A percentile compares a stretch with the other conserved stretches of the same genome.
These are phyloP conservation scores for Parmales sp. DNA, from an alignment of 108 stramenopile genomes.

Conservation along the genomic window DNA sequence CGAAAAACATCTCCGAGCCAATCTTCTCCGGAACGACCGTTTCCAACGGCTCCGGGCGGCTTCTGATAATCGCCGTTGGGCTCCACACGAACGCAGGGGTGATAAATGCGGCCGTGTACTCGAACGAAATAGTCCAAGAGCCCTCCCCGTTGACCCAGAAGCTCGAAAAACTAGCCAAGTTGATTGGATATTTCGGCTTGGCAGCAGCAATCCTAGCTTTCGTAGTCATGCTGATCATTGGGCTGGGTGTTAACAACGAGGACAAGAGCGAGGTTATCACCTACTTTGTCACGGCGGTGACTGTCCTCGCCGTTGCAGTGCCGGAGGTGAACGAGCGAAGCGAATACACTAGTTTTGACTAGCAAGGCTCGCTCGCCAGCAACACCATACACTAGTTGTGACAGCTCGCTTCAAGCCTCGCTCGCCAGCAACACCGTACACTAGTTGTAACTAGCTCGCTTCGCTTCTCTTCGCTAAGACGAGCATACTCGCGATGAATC, in stretches of 20 bases:
- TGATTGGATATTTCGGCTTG: constrained; percentile 71
- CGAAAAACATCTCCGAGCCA: constrained; percentile 16
- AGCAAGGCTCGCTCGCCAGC: too few relatives aligned
- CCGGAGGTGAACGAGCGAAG: too few relatives aligned
- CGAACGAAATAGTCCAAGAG: constrained; percentile 23
- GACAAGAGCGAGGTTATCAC: constrained; percentile 39
- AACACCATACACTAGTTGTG: too few relatives aligned
- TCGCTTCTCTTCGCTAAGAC: too few relatives aligned
- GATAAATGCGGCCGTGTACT: neutral
- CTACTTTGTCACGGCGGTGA: constrained; percentile 62
- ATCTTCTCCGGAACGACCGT: constrained; percentile 25
- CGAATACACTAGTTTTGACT: too few relatives aligned
- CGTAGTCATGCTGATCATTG: constrained; percentile 62
- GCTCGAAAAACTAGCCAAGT: constrained; percentile 68
- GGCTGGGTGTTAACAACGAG: constrained; percentile 43
- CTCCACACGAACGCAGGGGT: constrained; percentile 19
- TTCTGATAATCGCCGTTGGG: constrained; percentile 14
- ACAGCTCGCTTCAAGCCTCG: too few relatives aligned
- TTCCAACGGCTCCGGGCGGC: constrained; percentile 11
- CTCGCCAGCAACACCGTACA: too few relatives aligned
- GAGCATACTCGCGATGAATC: too few relatives aligned
- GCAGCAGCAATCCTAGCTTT: constrained; percentile 59
- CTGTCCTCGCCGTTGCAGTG: constrained; percentile 90
- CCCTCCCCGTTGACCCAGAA: constrained; percentile 72
- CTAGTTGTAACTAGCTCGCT: too few relatives aligned